Evolutionary conservation across 805 yeast species (phyloP), one percentile per base, ranked within the genome.

Genomic region (Monosporozyma unispora): DNA sequence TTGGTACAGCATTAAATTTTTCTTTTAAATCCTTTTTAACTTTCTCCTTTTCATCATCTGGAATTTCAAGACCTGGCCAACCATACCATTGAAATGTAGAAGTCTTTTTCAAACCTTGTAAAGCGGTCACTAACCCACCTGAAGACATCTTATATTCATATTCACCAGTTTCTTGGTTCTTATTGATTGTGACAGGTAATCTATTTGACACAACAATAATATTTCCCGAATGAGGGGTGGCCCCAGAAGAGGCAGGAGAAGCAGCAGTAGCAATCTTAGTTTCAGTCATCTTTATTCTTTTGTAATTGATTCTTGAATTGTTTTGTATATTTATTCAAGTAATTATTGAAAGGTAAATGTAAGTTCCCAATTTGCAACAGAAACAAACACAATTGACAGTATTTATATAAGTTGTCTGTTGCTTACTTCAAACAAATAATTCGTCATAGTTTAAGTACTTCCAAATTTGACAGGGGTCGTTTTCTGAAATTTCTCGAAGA

Each of bases 61-160:
- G 95, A 4, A 93, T 77, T 57, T 89, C 96, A 62, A 89, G 69
- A 10, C 91, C 95, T 1, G 98, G 96, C 99, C 99, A 93, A 14
- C 99, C 99, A 60, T 87, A 82, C 99, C 99, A 93, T 64, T 89
- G 93, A 69, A 89, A 89, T 45, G 84, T 82, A 9, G 87, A 80
- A 2, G 82, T 70, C 61, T 86, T 85, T 66, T 87, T 87, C 48
- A 93, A 71, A 1, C 98, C 98, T 61, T 90, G 95, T 40, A 93
- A 72, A 0, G 97, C 99, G 1, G 97, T 88, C 22, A 95, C 99
- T 45, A 93, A 77, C 1, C 99, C 99, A 25, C 99, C 99, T 1
- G 96, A 86, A 28, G 97, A 89, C 97, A 93, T 87, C 45, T 82
- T 70, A 66, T 91, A 93, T 52, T 80, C 81, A 64, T 88, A 93